Conservation (phyloP, 75 land plant genomes). For the Pinus taeda region DNA sequence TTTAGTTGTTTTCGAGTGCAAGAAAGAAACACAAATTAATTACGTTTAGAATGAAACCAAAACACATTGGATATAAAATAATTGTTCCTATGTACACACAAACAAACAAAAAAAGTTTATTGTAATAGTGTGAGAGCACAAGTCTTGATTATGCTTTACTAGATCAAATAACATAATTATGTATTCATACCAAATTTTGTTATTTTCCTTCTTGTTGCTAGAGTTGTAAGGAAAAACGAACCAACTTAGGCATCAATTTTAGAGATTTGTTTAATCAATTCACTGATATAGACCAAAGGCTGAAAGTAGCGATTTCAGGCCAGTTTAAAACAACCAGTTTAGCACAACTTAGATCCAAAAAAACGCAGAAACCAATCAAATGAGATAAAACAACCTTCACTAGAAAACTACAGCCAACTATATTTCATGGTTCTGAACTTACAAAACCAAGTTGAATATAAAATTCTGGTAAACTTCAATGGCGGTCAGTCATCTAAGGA, state of each 20-base stretch:
- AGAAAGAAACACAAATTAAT: too few relatives aligned
- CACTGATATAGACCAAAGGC: not conserved
- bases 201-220: slow-evolving; percentile 2
- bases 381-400: not conserved
- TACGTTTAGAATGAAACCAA: too few relatives aligned
- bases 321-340: not conserved
- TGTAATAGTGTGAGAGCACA: too few relatives aligned
- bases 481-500: not conserved
- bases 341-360: not conserved
- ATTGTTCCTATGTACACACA: too few relatives aligned
- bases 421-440: not conserved
- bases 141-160: not conserved
- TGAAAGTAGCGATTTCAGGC: not conserved
- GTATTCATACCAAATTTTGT: not conserved
- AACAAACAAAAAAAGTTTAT: too few relatives aligned
- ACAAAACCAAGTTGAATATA: not conserved
- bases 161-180: not conserved
- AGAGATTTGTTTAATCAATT: not conserved
- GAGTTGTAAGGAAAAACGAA: not conserved
- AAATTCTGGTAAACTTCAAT: not conserved
- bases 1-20: too few relatives aligned
- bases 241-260: not conserved
- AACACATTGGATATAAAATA: too few relatives aligned
- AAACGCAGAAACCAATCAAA: not conserved
- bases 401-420: not conserved